phyloP scores from a whole-genome alignment of 2,329 filamentous ascomycete genomes.

The Endothia cerciana region DNA sequence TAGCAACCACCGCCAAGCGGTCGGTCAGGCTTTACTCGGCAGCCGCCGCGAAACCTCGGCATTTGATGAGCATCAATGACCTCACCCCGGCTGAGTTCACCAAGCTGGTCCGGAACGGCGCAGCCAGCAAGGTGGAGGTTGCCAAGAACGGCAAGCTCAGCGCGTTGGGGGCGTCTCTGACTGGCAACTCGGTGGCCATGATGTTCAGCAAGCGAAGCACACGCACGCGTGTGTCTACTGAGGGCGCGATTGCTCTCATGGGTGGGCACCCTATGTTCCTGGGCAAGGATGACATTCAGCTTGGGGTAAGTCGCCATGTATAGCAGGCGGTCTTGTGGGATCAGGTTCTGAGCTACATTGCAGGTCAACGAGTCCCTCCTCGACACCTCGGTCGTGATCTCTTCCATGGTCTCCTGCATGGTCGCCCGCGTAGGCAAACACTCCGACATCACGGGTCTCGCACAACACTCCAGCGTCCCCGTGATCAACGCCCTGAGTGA shows the following conservation, averaged over 20 bases:
- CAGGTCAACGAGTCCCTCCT: slow-evolving; percentile 89
- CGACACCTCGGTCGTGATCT: slow-evolving; percentile 89
- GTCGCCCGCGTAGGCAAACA: slow-evolving; percentile 79
- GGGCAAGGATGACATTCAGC: slow-evolving; percentile 92
- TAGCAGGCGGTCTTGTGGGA: slow-evolving; percentile 27
- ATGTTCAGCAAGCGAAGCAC: slow-evolving; percentile 97
- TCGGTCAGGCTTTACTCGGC: slow-evolving; percentile 51
- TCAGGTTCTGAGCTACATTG: neutral
- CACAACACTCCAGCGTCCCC: slow-evolving; percentile 74
- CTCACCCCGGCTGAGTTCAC: slow-evolving; percentile 79
- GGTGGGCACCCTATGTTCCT: slow-evolving; percentile 96
- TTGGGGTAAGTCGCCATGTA: slow-evolving; percentile 66
- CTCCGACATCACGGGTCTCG: slow-evolving; percentile 72
- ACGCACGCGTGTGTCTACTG: slow-evolving; percentile 89
- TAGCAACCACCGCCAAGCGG: slow-evolving; percentile 36
- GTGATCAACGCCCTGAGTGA: slow-evolving; percentile 89
- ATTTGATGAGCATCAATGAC: slow-evolving; percentile 90
- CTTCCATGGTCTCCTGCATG: slow-evolving; percentile 87
- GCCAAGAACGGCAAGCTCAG: slow-evolving; percentile 69
- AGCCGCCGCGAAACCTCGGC: slow-evolving; percentile 60
- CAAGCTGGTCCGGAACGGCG: slow-evolving; percentile 81
- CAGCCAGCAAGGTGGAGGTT: slow-evolving; percentile 73
- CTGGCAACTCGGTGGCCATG: slow-evolving; percentile 85
- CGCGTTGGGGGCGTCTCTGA: slow-evolving; percentile 64
- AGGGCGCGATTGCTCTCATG: slow-evolving; percentile 85